Evolutionary conservation across 2,329 filamentous ascomycete genomes (phyloP), one percentile per base, ranked within the genome.

Genomic region (Fusarium liriodendri): DNA sequence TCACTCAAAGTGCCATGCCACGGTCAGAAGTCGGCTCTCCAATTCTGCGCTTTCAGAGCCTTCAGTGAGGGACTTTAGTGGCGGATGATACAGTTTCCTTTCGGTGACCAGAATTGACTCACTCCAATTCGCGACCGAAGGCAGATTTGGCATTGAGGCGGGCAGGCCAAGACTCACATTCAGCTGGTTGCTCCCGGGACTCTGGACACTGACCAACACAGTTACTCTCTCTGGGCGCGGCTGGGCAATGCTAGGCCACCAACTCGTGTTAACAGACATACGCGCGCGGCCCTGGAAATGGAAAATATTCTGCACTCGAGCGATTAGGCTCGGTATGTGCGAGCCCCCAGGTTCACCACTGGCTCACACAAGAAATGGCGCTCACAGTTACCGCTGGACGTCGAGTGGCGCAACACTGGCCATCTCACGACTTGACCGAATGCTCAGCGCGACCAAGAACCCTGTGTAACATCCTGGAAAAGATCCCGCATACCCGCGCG

Each of bases 401-500:
- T 52, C 33, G 11, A 38, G 22, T 52, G 42, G 33, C 18, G 20
- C 33, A 22, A 33, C 59, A 37, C 6, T 50, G 6, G 25, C 13
- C 29, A 47, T 40, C 59, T 62, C 40, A 27, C 29, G 22, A n/a
- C 59, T n/a, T 35, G 29, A 3, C 20, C 22, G n/a, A 33, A 42
- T 10, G 20, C 20, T 35, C 58, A 47, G 14, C 22, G 50, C 22
- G 10, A 52, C 11, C 20, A 33, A 50, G 27, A 16, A 54, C 55
- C 32, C 32, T 62, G 45, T 62, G 63, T 16, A 45, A 65, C 42
- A 58, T 38, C 29, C 40, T 47, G 65, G 64, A 27, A 40, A 35
- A 62, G 66, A 70, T 74, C 57, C 66, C 64, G 66, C 69, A 74
- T 74, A 67, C 32, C 59, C 62, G 52, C 37, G 29, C 40, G 54